Conservation (phyloP, 768 basidiomycete species). For the Mrakia frigida region DNA sequence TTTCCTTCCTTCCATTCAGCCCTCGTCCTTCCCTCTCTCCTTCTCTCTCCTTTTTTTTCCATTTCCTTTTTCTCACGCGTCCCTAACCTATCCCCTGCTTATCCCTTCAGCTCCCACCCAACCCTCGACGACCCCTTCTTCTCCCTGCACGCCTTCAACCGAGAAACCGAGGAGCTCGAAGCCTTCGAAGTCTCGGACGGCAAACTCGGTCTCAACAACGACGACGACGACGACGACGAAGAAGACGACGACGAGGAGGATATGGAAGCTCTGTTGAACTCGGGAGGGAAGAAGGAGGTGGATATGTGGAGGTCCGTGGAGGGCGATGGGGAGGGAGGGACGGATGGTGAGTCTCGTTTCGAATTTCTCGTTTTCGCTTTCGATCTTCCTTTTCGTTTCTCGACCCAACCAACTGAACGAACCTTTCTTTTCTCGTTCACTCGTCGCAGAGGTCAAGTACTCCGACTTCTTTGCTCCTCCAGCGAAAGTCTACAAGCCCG, state of each 20-base stretch:
- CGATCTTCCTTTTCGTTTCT: not conserved
- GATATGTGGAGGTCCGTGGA: constrained; percentile 29
- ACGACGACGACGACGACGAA: constrained; percentile 52
- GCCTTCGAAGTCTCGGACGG: constrained; percentile 60
- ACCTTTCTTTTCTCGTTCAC: not conserved
- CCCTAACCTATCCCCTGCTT: not conserved
- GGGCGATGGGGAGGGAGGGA: constrained; percentile 19
- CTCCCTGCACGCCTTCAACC: constrained; percentile 77
- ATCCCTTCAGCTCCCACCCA: constrained; percentile 42
- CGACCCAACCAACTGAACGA: not conserved
- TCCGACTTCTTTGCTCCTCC: constrained; percentile 46
- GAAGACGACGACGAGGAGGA: constrained; percentile 51
- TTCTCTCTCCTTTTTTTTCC: not conserved
- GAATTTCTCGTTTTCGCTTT: not conserved
- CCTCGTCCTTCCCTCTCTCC: not conserved
- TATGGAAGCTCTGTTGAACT: constrained; percentile 35
- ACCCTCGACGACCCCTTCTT: constrained; percentile 88
- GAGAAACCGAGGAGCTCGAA: constrained; percentile 73
- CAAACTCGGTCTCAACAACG: constrained; percentile 47
- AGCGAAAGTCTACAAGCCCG: constrained; percentile 31
- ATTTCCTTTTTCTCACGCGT: not conserved
- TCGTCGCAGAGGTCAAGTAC: constrained; percentile 41
- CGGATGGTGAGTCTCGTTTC: constrained; percentile 32
- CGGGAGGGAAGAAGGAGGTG: constrained; percentile 22
- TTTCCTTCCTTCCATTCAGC: too few species aligned